Conservation (phyloP, 2,329 filamentous ascomycete genomes). For the Incumbomyces delicatus region DNA sequence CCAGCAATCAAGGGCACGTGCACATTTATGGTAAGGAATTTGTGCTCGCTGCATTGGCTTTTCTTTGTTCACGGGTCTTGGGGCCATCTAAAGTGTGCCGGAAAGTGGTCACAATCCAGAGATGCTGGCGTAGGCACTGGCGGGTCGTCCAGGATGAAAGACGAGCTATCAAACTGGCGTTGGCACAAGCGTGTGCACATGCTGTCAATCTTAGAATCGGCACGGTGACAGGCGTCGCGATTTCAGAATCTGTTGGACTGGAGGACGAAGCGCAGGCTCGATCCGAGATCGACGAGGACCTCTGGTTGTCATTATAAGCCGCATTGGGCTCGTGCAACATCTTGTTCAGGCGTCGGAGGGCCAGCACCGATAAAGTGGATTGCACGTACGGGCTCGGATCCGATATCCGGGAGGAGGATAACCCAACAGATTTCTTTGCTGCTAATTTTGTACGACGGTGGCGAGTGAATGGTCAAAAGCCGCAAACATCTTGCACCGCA, state of each 20-base stretch:
- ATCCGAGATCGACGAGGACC: neutral
- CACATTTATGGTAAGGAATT: slow-evolving; percentile 46
- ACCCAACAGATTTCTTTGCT: no score
- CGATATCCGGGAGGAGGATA: neutral
- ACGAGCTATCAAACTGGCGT: slow-evolving; percentile 2
- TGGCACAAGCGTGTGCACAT: neutral
- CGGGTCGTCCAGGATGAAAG: slow-evolving; percentile 1
- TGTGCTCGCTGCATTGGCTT: slow-evolving; percentile 47
- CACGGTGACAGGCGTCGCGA: neutral
- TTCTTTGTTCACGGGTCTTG: slow-evolving; percentile 50
- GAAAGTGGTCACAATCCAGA: slow-evolving; percentile 46
- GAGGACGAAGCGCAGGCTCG: neutral
- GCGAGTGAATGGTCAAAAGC: no score
- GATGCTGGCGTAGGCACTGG: slow-evolving; percentile 35
- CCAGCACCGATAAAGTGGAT: neutral
- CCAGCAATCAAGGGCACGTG: neutral
- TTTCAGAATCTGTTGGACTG: neutral
- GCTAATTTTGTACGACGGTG: neutral
- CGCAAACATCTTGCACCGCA: no score
- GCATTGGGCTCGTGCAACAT: neutral
- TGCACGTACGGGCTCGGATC: neutral
- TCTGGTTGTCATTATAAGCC: slow-evolving; percentile 2
- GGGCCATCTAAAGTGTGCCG: slow-evolving; percentile 39
- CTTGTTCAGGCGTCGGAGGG: neutral
- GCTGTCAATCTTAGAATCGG: neutral